These are phyloP conservation scores for Kluyveromyces nonfermentans DNA, from an alignment of 805 yeast genomes.

Conservation along the genomic window DNA sequence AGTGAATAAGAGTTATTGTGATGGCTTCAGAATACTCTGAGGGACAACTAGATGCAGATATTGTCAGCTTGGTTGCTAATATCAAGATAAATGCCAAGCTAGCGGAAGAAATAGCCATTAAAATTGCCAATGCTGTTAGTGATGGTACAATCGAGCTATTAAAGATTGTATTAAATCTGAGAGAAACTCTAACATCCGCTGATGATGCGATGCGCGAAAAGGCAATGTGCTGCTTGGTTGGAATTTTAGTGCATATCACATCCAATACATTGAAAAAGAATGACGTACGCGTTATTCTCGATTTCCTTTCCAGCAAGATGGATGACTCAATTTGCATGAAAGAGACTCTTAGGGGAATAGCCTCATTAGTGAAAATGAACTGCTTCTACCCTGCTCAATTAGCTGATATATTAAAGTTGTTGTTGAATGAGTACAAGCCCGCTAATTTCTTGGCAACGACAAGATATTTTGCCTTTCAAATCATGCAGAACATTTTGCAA, in stretches of 20 bases:
- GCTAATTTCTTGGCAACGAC: conserved; percentile 50
- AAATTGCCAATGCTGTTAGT: conserved; percentile 23
- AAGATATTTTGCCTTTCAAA: conserved; percentile 48
- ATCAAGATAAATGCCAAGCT: conserved; percentile 27
- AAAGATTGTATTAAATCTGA: conserved; percentile 47
- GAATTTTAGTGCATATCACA: conserved; percentile 27
- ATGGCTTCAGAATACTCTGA: conserved; percentile 5
- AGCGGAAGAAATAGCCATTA: conserved; percentile 22
- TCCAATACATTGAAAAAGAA: conserved; percentile 28
- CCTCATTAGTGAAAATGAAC: conserved; percentile 42
- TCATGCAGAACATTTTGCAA: conserved; percentile 34
- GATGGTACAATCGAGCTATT: conserved; percentile 31
- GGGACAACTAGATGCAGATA: conserved; percentile 4
- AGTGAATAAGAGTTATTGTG: too few species aligned
- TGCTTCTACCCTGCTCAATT: conserved; percentile 34
- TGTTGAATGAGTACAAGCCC: conserved; percentile 41
- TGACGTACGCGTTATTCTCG: conserved; percentile 32
- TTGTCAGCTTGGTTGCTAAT: conserved; percentile 32
- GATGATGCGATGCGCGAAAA: conserved; percentile 43
- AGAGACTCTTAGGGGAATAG: conserved; percentile 46
- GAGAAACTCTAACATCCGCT: conserved; percentile 54
- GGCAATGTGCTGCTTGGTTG: conserved; percentile 37
- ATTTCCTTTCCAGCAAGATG: conserved; percentile 56
- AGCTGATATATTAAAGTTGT: conserved; percentile 30
- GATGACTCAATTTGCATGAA: conserved; percentile 50